Percentiles rank a stretch among this genome's conserved stretches.
These are phyloP conservation scores for Usnea hakonensis DNA, from an alignment of 495 filamentous ascomycete genomes.

Conservation along the genomic window DNA sequence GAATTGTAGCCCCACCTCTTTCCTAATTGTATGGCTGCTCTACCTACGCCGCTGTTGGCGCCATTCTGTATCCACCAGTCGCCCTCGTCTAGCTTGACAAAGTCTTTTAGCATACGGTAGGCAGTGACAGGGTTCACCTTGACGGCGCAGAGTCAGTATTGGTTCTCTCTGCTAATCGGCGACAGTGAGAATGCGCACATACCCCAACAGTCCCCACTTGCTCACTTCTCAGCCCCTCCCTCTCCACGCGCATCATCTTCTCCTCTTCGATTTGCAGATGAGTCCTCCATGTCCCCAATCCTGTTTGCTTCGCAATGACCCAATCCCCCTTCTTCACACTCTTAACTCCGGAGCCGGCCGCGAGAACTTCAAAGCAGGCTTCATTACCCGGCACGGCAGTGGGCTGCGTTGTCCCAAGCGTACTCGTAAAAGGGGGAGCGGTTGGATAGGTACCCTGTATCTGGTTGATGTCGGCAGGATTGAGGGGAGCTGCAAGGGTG, in stretches of 20 bases:
- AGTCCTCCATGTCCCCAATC: constrained; percentile 88
- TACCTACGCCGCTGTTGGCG: constrained; percentile 84
- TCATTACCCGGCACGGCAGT: constrained; percentile 81
- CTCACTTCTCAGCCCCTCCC: constrained; percentile 55
- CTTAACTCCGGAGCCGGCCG: constrained; percentile 52
- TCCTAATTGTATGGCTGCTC: constrained; percentile 80
- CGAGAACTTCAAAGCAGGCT: constrained; percentile 76
- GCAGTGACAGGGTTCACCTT: constrained; percentile 85
- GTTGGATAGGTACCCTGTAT: constrained; percentile 95
- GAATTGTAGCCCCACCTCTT: constrained; percentile 76
- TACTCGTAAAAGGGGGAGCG: constrained; percentile 62
- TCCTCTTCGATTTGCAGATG: constrained; percentile 67
- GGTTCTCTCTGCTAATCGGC: background rate
- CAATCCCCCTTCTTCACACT: constrained; percentile 67
- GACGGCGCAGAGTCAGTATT: background rate
- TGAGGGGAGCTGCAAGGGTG: constrained; percentile 83
- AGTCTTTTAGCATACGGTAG: constrained; percentile 86
- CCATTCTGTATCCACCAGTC: constrained; percentile 96
- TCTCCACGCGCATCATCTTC: constrained; percentile 58
- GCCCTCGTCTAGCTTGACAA: constrained; percentile 57
- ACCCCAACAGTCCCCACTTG: constrained; percentile 72
- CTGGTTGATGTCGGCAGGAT: constrained; percentile 95
- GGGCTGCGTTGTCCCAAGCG: constrained; percentile 66
- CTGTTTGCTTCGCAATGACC: constrained; percentile 75
- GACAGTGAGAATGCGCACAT: background rate